These are phyloP conservation scores for Proliferodiscus dingleyae DNA, from an alignment of 2,329 filamentous ascomycete species.

Conservation along the genomic window DNA sequence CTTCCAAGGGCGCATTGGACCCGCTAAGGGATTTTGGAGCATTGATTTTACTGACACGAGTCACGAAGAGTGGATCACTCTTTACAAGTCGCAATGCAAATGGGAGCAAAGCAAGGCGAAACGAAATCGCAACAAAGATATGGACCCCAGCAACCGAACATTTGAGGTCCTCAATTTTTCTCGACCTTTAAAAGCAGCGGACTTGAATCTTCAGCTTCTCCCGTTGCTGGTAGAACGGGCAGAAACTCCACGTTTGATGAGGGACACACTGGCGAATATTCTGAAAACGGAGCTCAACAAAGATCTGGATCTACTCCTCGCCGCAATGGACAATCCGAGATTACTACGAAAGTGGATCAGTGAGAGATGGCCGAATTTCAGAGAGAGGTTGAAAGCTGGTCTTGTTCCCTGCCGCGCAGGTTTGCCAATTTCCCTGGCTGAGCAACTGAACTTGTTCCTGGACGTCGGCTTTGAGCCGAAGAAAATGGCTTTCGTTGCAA, in stretches of 20 bases:
- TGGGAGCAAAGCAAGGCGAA: constrained; percentile 52
- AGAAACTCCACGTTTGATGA: constrained; percentile 40
- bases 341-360: constrained; percentile 51
- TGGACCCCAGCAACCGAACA: constrained; percentile 48
- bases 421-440: constrained; percentile 33
- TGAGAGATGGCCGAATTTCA: constrained; percentile 38
- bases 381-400: constrained; percentile 30
- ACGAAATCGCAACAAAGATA: constrained; percentile 33
- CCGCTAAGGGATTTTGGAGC: constrained; percentile 74
- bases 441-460: constrained; percentile 50
- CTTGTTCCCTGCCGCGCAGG: constrained; percentile 20
- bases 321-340: constrained; percentile 45
- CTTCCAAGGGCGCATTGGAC: constrained; percentile 66
- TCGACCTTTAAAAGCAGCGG: constrained; percentile 43
- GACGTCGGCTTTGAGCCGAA: constrained; percentile 55
- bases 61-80: constrained; percentile 57
- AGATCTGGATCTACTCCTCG: constrained; percentile 48
- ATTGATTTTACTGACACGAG: constrained; percentile 47
- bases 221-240: constrained; percentile 61
- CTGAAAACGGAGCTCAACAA: constrained; percentile 45
- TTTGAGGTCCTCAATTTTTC: constrained; percentile 58
- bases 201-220: constrained; percentile 64
- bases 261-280: constrained; percentile 42
- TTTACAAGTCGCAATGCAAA: constrained; percentile 64
- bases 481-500: constrained; percentile 44